A percentile compares a stretch with the other conserved stretches of the same genome.
phyloP scores from a whole-genome alignment of 805 yeast genomes.

The Naumovozyma baii region DNA sequence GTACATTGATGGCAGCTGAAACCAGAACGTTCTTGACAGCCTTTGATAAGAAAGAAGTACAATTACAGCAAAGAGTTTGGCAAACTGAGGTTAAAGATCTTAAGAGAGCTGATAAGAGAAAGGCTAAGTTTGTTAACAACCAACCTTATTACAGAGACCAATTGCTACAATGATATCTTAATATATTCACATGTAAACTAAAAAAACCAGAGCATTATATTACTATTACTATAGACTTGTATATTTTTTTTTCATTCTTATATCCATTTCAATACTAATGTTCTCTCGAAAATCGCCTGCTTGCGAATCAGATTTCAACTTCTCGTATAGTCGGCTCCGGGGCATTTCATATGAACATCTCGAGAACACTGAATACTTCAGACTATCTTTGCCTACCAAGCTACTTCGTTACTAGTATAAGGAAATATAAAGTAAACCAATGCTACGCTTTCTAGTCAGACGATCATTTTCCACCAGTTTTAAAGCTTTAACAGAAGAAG shows the following conservation, averaged over 20 bases:
- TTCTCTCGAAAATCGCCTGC: no score
- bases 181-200: background rate
- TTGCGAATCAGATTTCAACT: no score
- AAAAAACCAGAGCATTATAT: no score
- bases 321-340: no score
- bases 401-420: no score
- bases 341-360: no score
- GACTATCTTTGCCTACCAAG: no score
- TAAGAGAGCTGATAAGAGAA: conserved; percentile 43
- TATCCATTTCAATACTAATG: no score
- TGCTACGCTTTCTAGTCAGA: background rate
- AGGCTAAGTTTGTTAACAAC: conserved; percentile 71
- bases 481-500: conserved; percentile 3
- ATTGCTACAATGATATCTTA: conserved; percentile 37
- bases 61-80: conserved; percentile 61
- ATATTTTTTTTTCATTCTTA: no score
- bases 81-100: conserved; percentile 44
- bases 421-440: background rate
- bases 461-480: conserved; percentile 3
- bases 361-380: no score
- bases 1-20: conserved; percentile 80
- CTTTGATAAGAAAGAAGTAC: conserved; percentile 36
- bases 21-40: conserved; percentile 40
- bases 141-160: conserved; percentile 87
- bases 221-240: no score